Percentiles rank a stretch among this genome's conserved stretches.
Conservation (phyloP, 768 basidiomycete genomes). For the Rhodotorula kratochvilovae region DNA sequence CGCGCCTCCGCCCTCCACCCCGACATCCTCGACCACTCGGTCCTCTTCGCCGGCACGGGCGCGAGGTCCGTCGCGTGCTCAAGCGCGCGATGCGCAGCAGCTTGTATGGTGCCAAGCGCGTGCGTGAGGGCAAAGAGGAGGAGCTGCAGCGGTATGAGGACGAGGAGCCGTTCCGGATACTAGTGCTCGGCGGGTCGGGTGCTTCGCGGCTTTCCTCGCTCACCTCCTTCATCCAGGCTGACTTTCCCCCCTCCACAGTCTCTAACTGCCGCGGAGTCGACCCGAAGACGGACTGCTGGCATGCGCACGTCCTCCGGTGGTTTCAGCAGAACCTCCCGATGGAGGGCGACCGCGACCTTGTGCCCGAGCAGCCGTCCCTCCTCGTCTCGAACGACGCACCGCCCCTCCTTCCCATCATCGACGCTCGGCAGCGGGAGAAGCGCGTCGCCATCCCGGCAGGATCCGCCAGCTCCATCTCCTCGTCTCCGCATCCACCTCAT, state of each 20-base stretch:
- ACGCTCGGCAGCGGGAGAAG: background rate
- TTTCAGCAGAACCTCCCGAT: conserved; percentile 28
- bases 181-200: conserved; percentile 36
- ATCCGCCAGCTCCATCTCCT: too few relatives aligned
- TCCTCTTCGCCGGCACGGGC: conserved; percentile 29
- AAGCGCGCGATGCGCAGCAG: conserved; percentile 29
- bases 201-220: background rate
- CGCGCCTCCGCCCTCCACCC: conserved; percentile 1
- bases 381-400: background rate
- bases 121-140: background rate
- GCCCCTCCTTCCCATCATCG: background rate
- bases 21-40: conserved; percentile 22
- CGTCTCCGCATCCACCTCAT: background rate
- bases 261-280: conserved; percentile 38
- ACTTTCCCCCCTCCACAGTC: background rate
- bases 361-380: conserved; percentile 1
- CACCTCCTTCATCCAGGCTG: background rate
- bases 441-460: background rate
- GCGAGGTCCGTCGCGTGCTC: conserved; percentile 26
- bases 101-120: conserved; percentile 19
- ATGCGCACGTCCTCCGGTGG: conserved; percentile 22
- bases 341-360: conserved; percentile 31
- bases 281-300: conserved; percentile 32
- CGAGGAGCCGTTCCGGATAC: conserved; percentile 35
- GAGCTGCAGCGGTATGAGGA: conserved; percentile 6